A percentile compares a stretch with the other conserved stretches of the same genome.
phyloP scores from a whole-genome alignment of 768 basidiomycete species.

The Podaxis rugospora region DNA sequence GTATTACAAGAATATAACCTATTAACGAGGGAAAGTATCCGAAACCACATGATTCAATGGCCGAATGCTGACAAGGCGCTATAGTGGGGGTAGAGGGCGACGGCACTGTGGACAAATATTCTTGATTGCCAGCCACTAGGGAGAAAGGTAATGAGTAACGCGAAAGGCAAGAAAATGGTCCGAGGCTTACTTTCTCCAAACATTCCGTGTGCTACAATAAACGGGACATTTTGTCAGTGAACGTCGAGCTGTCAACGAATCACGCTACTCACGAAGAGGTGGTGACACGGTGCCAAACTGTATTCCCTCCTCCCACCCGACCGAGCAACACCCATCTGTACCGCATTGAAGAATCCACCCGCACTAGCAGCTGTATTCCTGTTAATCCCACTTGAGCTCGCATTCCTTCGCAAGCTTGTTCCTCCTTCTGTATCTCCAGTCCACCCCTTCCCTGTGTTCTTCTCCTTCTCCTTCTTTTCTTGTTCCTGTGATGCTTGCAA shows the following conservation, averaged over 20 bases:
- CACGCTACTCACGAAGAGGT: constrained; percentile 68
- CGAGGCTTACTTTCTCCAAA: constrained; percentile 59
- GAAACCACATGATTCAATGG: background rate
- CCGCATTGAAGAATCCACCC: constrained; percentile 33
- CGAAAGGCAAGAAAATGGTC: background rate
- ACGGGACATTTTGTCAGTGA: background rate
- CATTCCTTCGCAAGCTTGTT: constrained; percentile 17
- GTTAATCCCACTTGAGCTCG: too few species aligned
- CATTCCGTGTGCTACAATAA: constrained; percentile 73
- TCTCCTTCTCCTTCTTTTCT: constrained; percentile 27
- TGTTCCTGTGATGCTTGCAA: constrained; percentile 27
- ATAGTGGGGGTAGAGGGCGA: constrained; percentile 77
- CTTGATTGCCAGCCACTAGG: constrained; percentile 76
- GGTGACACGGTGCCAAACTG: constrained; percentile 85
- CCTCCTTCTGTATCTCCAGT: constrained; percentile 6
- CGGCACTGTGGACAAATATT: constrained; percentile 94
- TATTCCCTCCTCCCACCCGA: constrained; percentile 59
- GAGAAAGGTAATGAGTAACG: constrained; percentile 13
- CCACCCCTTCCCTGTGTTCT: constrained; percentile 16
- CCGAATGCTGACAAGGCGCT: constrained; percentile 15
- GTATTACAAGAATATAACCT: constrained; percentile 7
- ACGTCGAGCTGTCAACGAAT: background rate
- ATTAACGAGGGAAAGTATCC: background rate
- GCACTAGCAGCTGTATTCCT: constrained; percentile 18
- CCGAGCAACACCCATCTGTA: constrained; percentile 39